These are phyloP conservation scores for Hemerocallis citrina DNA, from an alignment of 106 monocot species.

Conservation along the genomic window DNA sequence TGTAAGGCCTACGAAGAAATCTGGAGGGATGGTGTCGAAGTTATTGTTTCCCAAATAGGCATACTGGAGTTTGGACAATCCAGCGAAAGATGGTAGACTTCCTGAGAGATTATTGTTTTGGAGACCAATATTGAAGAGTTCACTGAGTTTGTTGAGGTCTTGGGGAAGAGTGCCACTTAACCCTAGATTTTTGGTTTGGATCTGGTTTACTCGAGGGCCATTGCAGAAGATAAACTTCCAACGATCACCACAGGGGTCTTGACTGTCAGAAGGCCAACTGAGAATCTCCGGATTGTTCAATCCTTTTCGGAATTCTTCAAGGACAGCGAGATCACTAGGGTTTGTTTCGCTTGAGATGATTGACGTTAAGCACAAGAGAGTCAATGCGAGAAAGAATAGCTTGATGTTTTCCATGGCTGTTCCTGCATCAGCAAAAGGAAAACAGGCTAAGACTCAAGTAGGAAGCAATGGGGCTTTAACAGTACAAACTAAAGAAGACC, in stretches of 20 bases:
- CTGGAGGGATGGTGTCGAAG: constrained; percentile 48
- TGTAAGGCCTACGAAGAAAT: constrained; percentile 51
- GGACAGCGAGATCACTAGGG: constrained; percentile 19
- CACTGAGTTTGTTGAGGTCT: constrained; percentile 44
- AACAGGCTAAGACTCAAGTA: no score
- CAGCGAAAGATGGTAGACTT: constrained; percentile 45
- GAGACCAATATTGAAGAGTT: constrained; percentile 43
- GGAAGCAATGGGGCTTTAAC: no score
- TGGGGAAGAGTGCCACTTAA: constrained; percentile 38
- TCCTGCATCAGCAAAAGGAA: no score
- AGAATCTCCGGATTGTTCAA: constrained; percentile 38
- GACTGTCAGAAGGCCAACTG: constrained; percentile 15
- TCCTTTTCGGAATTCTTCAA: constrained; percentile 27
- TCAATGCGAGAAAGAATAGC: background rate
- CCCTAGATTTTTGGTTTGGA: constrained; percentile 39
- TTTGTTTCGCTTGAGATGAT: constrained; percentile 19
- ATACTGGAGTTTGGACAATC: constrained; percentile 32
- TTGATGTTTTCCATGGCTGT: background rate
- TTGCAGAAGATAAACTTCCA: constrained; percentile 44
- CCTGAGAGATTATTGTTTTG: constrained; percentile 56
- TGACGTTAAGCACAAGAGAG: constrained; percentile 4
- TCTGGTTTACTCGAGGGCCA: constrained; percentile 31
- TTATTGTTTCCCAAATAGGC: constrained; percentile 37
- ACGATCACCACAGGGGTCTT: constrained; percentile 42
- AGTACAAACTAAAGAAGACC: no score